Evolutionary conservation across 148 eudicot genomes (phyloP), one percentile per base, ranked within the genome.

Genomic region (Fagopyrum homotropicum): DNA sequence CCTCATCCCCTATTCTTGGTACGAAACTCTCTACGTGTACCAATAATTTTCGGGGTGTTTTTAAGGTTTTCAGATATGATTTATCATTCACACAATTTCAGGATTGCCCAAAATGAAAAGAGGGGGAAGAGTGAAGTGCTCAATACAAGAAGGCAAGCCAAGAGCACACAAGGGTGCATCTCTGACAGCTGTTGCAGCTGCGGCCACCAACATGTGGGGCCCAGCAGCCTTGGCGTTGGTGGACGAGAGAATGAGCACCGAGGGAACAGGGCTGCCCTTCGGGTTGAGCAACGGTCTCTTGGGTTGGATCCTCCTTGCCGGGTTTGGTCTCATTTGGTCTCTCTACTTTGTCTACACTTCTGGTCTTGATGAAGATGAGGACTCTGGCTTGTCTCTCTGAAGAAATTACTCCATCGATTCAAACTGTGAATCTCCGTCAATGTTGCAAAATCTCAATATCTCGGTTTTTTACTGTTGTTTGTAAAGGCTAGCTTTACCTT

Each of bases 241-340:
- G 77, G 93, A 89, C 26, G 93, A 89, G 46, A 85, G 93, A 54
- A 79, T 89, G 87, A 87, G 86, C 82, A 89, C 93, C 12, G 93
- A 89, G 75, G 93, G 93, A 22, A 82, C 88, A 0, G 93, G 93
- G 75, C 90, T 89, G 19, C 89, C 93, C 2, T 85, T 89, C 51
- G 93, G 93, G 54, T 73, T 89, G 74, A 89, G 93, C 81, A 85
- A 84, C 85, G 87, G 86, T 72, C 84, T 87, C 7, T 82, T 89
- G 40, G 90, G 85, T 1, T 89, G 93, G 93, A 81, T 87, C 83
- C 82, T 89, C 15, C 12, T 87, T 46, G 93, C 86, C 6, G 83
- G 85, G 68, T 82, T 84, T 63, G 93, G 72, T 64, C 72, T 89
- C 40, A 87, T 89, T 56, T 89, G 93, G 93, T 0, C 90, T 40